Evolutionary conservation across 176 grass and related monocot species (phyloP).

Genomic region (Areca catechu): DNA sequence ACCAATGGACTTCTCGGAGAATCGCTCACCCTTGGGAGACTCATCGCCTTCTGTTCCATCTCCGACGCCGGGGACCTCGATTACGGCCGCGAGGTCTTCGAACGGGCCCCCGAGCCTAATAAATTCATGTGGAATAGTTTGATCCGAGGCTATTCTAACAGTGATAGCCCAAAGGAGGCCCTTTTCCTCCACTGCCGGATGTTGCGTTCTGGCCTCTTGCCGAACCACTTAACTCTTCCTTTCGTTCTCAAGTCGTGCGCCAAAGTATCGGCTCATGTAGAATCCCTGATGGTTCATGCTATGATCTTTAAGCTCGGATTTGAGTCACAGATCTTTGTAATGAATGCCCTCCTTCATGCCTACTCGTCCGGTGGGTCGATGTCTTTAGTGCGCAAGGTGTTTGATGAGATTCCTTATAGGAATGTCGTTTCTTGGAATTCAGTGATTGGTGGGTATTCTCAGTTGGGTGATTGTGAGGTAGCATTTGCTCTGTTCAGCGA

Average conservation of each 20-base stretch:
- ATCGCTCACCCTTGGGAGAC: background rate
- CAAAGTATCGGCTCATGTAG: background rate
- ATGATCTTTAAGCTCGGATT: constrained; percentile 7
- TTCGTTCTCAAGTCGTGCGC: constrained; percentile 15
- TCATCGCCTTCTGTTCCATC: constrained; percentile 7
- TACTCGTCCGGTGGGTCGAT: background rate
- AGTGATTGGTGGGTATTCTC: background rate
- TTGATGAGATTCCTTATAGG: background rate
- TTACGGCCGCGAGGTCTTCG: constrained; percentile 11
- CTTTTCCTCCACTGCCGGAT: background rate
- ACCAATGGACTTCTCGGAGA: background rate
- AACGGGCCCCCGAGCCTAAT: background rate
- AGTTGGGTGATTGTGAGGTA: background rate
- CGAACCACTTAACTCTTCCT: constrained; percentile 7
- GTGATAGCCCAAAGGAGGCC: background rate
- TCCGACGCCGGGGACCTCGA: constrained; percentile 5
- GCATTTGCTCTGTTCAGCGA: background rate
- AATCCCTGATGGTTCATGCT: background rate
- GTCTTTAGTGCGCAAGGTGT: background rate
- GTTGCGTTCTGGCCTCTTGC: background rate
- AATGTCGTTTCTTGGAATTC: constrained; percentile 12
- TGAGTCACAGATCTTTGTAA: background rate
- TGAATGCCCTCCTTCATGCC: background rate
- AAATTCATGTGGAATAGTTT: constrained; percentile 13
- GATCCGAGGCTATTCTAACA: constrained; percentile 3